Evolutionary conservation across 228 moss, liverwort and hornwort genomes (phyloP).

Genomic region (Sphagnum fallax): DNA sequence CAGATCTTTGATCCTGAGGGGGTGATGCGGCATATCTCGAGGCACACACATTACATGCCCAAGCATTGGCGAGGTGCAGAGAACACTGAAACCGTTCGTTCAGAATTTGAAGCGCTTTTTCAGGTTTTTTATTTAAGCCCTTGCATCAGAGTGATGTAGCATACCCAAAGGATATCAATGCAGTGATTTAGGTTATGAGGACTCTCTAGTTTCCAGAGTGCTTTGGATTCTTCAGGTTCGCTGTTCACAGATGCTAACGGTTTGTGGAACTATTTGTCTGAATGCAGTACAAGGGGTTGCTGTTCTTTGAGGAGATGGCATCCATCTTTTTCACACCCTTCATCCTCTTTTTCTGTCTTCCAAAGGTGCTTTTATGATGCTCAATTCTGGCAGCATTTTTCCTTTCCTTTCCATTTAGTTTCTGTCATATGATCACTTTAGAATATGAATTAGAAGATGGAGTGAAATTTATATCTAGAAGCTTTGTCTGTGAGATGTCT

Average conservation of each 20-base stretch:
- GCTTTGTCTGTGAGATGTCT: neutral
- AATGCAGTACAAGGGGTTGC: slow-evolving; percentile 73
- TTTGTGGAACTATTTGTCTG: neutral
- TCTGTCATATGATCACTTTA: too few species aligned
- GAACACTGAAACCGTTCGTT: slow-evolving; percentile 74
- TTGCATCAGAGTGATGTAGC: too few species aligned
- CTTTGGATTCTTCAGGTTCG: too few species aligned
- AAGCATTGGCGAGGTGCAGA: slow-evolving; percentile 94
- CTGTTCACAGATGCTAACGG: too few species aligned
- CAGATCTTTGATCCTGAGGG: slow-evolving; percentile 80
- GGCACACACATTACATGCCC: slow-evolving; percentile 92
- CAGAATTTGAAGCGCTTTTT: slow-evolving; percentile 84
- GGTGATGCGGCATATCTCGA: slow-evolving; percentile 71
- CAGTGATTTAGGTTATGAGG: too few species aligned
- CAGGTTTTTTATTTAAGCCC: slow-evolving; percentile 33
- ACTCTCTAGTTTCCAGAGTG: too few species aligned
- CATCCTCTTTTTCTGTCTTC: slow-evolving; percentile 87
- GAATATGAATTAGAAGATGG: too few species aligned
- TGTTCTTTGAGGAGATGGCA: slow-evolving; percentile 91
- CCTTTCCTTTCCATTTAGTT: too few species aligned
- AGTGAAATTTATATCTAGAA: too few species aligned
- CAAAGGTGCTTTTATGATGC: slow-evolving; percentile 44
- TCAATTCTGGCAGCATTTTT: too few species aligned
- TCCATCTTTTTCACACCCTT: slow-evolving; percentile 95
- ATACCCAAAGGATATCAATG: too few species aligned